Base-by-base conservation (phyloP, 345 rosid genomes). In the Heritiera littoralis region DNA sequence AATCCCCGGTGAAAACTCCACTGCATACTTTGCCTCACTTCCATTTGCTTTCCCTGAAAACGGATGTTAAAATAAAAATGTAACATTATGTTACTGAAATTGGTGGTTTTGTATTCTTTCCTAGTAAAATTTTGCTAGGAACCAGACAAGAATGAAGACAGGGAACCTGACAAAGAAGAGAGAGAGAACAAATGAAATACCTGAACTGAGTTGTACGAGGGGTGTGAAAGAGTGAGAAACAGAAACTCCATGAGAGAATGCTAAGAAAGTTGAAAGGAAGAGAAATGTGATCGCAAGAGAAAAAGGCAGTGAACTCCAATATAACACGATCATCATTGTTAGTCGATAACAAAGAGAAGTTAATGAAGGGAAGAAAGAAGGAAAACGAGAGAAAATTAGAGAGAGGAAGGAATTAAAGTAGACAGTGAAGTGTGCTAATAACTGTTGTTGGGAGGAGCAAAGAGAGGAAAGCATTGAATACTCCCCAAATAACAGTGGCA, bases 191-290 rank as follows among this genome's bases (percentile, higher is more conserved):
- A 7, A 68, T 30, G 66, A 79, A 46, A 81, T 80, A 90, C 98
- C 97, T 77, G 90, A 73, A 66, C 90, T 79, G n/a, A 88, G 86
- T 66, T 77, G 89, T 23, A 87, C 77, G 65, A 77, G 81, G 79
- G 85, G 43, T 49, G 86, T 74, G 82, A 72, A 86, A 72, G 84
- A 81, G 66, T 76, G 76, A 28, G 90, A 67, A 80, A 81, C 56
- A 28, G 89, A 72, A 81, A 81, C 84, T 77, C 83, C 93, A 86
- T 79, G 80, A 30, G 92, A 83, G 81, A 83, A 83, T 52, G 86
- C 40, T 40, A 41, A 66, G 70, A 32, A 63, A 18, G 67, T 75
- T 35, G 78, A 28, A 74, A 84, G 43, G 75, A 81, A 63, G 83
- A 89, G 76, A 65, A 81, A 74, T 74, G 83, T 32, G 78, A 77